These are phyloP conservation scores for Clarireedia homoeocarpa DNA, from an alignment of 2,329 filamentous ascomycete genomes.

Conservation along the genomic window DNA sequence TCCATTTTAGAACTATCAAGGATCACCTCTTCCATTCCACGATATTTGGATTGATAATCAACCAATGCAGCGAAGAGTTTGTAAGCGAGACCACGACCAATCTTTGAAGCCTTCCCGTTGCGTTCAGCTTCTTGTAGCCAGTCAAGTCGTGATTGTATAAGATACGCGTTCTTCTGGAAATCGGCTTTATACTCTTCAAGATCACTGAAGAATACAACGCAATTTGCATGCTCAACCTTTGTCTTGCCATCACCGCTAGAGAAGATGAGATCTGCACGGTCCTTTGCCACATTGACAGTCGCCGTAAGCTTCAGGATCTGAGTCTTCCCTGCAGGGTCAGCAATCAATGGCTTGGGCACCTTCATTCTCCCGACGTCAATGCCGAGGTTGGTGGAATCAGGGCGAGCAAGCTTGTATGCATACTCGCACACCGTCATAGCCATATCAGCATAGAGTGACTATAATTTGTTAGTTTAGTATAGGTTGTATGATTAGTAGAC, in stretches of 20 bases:
- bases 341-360: constrained; percentile 62
- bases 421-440: constrained; percentile 50
- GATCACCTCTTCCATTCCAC: constrained; percentile 52
- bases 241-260: constrained; percentile 39
- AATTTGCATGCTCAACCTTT: constrained; percentile 5
- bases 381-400: constrained; percentile 34
- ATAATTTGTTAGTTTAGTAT: constrained; percentile 15
- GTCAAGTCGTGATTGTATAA: constrained; percentile 8
- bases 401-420: constrained; percentile 36
- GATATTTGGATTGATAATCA: constrained; percentile 46
- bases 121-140: constrained; percentile 7
- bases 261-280: constrained; percentile 48
- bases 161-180: constrained; percentile 6
- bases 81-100: constrained; percentile 61
- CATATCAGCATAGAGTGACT: constrained; percentile 50
- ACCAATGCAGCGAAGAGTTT: constrained; percentile 57
- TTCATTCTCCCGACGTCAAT: constrained; percentile 57
- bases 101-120: constrained; percentile 52
- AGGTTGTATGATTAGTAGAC: background rate
- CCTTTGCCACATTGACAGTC: constrained; percentile 48
- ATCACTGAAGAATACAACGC: constrained; percentile 4
- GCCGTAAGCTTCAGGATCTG: constrained; percentile 47
- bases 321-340: constrained; percentile 24
- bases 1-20: constrained; percentile 41
- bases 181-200: constrained; percentile 2